Base-by-base conservation (phyloP, 345 rosid genomes). In the Pistacia integerrima region DNA sequence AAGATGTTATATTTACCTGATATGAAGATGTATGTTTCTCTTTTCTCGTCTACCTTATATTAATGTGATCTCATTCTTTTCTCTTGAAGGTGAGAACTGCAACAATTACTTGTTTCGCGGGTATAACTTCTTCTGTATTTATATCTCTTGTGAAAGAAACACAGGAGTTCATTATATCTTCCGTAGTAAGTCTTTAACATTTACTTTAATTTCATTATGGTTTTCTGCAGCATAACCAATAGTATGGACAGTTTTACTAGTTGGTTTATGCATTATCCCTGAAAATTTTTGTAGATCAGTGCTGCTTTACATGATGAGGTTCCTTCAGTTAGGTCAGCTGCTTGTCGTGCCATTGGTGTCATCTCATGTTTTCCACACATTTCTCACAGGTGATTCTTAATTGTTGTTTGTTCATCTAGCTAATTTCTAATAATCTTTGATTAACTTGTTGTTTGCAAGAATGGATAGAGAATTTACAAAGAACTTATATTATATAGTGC, bases 311-410 rank as follows among this genome's bases (percentile, higher is more conserved):
- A 84, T 80, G 98, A 95, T 77, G 84, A 76, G 64, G 85, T 87
- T 76, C 90, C 99, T 78, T 84, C 92, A n/a, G 96, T 95, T 62
- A 85, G 93, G 84, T 90, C 96, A 77, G 98, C 98, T 80, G 91
- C 97, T 81, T 95, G 99, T 86, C 96, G 97, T 81, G 99, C 94
- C 77, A 90, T 95, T 80, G 98, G 99, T 64, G 98, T 95, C 60
- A 75, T 90, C 69, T 88, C 93, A 78, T 93, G 96, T 85, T 93
- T 95, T 87, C 97, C 80, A 36, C 88, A 85, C 81, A 79, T 86
- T 75, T 84, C 86, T 82, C 80, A 71, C 77, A 88, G 98, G 98
- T 95, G 79, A 85, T 78, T 82, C 38, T 66, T 70, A 22, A 57
- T 38, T 58, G 11, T 69, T 54, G 63, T 68, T 80, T 18, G 41